A percentile compares a stretch with the other conserved stretches of the same genome.
Conservation (phyloP, 2,329 filamentous ascomycete genomes). For the Cladobotryum mycophilum region DNA sequence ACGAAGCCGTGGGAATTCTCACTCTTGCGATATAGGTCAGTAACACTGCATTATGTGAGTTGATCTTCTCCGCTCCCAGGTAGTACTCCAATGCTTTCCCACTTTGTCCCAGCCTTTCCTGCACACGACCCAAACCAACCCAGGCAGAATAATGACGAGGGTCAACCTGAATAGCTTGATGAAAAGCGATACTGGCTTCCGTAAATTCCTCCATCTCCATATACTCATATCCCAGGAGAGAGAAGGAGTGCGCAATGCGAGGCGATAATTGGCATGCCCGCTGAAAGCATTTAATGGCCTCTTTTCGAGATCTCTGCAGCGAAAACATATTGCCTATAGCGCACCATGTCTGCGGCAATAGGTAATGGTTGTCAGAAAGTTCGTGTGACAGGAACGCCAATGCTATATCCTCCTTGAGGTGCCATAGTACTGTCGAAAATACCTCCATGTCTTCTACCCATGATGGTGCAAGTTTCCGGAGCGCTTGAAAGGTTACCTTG, state of each 20-base stretch:
- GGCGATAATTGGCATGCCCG: slow-evolving; percentile 15
- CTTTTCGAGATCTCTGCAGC: neutral
- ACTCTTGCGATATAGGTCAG: slow-evolving; percentile 17
- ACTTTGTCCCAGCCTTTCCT: slow-evolving; percentile 14
- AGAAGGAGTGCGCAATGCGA: slow-evolving; percentile 14
- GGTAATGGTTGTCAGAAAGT: slow-evolving; percentile 11
- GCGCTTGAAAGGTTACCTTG: slow-evolving; percentile 14
- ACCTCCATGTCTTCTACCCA: slow-evolving; percentile 18
- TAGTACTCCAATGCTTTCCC: slow-evolving; percentile 15
- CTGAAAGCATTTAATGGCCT: slow-evolving; percentile 12
- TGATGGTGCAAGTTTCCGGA: slow-evolving; percentile 12
- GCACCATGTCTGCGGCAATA: neutral
- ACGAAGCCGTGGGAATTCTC: slow-evolving; percentile 1
- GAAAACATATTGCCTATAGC: neutral
- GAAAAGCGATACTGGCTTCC: slow-evolving; percentile 13
- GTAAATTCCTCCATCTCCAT: slow-evolving; percentile 15
- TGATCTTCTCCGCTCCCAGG: slow-evolving; percentile 15
- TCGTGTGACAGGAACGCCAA: slow-evolving; percentile 17
- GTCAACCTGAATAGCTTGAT: slow-evolving; percentile 15
- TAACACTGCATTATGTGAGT: slow-evolving; percentile 15
- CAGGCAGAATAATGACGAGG: slow-evolving; percentile 17
- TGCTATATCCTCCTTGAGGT: slow-evolving; percentile 18
- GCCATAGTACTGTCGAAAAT: slow-evolving; percentile 18
- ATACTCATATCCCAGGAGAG: slow-evolving; percentile 17
- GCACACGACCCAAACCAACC: slow-evolving; percentile 16